phyloP scores from a whole-genome alignment of 495 filamentous ascomycete species.

The Schizothecium vesticola region DNA sequence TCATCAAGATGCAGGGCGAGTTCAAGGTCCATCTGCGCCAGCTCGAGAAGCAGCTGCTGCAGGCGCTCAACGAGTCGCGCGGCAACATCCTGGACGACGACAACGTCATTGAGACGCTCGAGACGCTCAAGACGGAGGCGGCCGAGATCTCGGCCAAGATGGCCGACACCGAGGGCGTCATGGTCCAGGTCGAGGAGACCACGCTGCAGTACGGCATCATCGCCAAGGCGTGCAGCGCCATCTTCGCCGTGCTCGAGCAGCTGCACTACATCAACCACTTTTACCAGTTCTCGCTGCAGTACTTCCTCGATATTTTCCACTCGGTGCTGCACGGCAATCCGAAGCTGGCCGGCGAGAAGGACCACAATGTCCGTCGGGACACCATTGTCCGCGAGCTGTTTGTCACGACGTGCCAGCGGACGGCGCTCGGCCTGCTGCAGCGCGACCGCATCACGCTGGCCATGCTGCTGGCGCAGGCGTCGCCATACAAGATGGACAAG shows the following conservation, averaged over 20 bases:
- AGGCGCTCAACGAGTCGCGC: constrained; percentile 92
- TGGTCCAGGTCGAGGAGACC: constrained; percentile 93
- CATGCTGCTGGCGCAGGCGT: constrained; percentile 92
- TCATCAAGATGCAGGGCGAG: constrained; percentile 97
- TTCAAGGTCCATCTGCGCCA: constrained; percentile 95
- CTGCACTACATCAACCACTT: constrained; percentile 98
- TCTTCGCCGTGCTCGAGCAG: constrained; percentile 94
- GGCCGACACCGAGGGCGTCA: constrained; percentile 92
- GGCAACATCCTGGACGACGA: constrained; percentile 99
- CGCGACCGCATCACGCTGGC: constrained; percentile 91
- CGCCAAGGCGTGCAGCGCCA: constrained; percentile 88
- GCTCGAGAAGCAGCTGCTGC: constrained; percentile 90
- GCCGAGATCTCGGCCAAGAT: constrained; percentile 95
- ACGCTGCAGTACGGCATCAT: constrained; percentile 89
- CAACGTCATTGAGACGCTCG: constrained; percentile 93
- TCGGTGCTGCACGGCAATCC: constrained; percentile 81
- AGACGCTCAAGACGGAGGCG: constrained; percentile 96
- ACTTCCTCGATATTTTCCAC: constrained; percentile 96
- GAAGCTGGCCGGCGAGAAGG: constrained; percentile 62
- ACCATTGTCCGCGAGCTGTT: constrained; percentile 88
- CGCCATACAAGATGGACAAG: constrained; percentile 91
- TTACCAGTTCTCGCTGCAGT: constrained; percentile 98
- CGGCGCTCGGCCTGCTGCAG: constrained; percentile 85
- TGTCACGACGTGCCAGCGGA: constrained; percentile 84
- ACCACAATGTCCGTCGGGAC: constrained; percentile 71